These are phyloP conservation scores for Zygnema cylindricum DNA, from an alignment of 139 green algal genomes.

Conservation along the genomic window DNA sequence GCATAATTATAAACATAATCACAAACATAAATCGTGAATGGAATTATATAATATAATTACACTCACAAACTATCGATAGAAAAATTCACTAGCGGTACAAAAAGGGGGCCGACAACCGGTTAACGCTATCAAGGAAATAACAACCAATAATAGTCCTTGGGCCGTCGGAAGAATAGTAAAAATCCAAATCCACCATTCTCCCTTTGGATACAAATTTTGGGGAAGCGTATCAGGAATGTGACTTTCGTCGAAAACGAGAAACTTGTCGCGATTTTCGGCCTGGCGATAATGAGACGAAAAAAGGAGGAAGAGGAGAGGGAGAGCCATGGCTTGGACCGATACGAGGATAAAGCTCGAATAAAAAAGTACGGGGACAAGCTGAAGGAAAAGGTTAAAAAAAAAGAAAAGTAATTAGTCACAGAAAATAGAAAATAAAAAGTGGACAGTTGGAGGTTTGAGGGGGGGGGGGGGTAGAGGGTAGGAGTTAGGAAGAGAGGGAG, in stretches of 20 bases:
- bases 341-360: slow-evolving; percentile 40
- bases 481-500: no score
- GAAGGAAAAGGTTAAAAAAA: slow-evolving; percentile 40
- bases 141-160: background rate
- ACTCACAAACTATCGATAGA: background rate
- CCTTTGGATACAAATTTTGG: background rate
- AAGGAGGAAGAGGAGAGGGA: slow-evolving; percentile 39
- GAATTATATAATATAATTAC: no score
- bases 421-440: no score
- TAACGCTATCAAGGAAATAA: slow-evolving; percentile 36
- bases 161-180: slow-evolving; percentile 41
- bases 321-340: slow-evolving; percentile 38
- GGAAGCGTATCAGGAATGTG: slow-evolving; percentile 8
- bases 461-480: no score
- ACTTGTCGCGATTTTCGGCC: background rate
- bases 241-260: slow-evolving; percentile 35
- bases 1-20: no score
- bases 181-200: slow-evolving; percentile 19
- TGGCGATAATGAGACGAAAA: background rate
- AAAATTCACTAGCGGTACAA: slow-evolving; percentile 24
- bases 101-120: slow-evolving; percentile 10
- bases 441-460: no score
- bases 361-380: background rate
- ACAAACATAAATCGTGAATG: no score
- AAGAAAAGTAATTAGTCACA: slow-evolving; percentile 6